These are phyloP conservation scores for Plasmodium gonderi DNA, from an alignment of 169 alveolate genomes.

Conservation along the genomic window DNA sequence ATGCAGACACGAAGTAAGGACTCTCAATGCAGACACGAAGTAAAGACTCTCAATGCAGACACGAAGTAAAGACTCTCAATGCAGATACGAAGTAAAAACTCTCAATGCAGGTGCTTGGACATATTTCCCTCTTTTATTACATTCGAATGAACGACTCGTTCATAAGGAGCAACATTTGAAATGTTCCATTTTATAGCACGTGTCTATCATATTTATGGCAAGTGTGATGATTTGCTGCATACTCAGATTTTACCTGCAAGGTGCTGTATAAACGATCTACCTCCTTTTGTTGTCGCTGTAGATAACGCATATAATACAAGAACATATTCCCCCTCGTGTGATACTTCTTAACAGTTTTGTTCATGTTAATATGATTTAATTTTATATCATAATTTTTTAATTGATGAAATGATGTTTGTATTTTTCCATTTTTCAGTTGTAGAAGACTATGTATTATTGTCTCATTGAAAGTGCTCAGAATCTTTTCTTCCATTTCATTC, in stretches of 20 bases:
- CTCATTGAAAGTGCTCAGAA: not conserved
- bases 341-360: constrained; percentile 26
- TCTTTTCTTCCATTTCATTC: not conserved
- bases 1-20: not conserved
- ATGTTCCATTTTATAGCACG: not conserved
- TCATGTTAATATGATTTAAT: not conserved
- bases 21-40: too few relatives aligned
- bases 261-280: not conserved
- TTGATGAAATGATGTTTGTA: constrained; percentile 8
- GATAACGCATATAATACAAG: constrained; percentile 12
- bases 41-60: too few relatives aligned
- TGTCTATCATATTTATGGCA: too few relatives aligned
- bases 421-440: constrained; percentile 13
- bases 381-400: not conserved
- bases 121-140: too few relatives aligned
- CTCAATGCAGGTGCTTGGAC: too few relatives aligned
- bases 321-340: constrained; percentile 9
- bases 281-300: constrained; percentile 8
- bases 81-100: too few relatives aligned
- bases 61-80: too few relatives aligned
- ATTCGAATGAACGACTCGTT: too few relatives aligned
- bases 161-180: too few relatives aligned
- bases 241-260: constrained; percentile 17
- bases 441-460: constrained; percentile 14
- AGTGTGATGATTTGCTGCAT: too few relatives aligned